phyloP scores from a whole-genome alignment of 2,329 filamentous ascomycete species.

The Thielaviopsis ethacetica region DNA sequence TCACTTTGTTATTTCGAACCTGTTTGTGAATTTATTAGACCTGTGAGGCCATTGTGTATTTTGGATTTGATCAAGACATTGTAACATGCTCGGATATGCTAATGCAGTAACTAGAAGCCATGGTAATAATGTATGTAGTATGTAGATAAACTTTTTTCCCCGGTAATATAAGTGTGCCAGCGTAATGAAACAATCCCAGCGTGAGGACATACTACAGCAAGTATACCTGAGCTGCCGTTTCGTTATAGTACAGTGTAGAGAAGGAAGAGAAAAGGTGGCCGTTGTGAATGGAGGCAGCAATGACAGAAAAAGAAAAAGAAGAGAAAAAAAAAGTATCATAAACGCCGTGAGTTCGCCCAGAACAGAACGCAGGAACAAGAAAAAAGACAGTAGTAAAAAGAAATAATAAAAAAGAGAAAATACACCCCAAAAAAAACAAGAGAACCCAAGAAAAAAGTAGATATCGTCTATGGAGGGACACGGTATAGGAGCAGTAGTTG shows the following conservation, averaged over 20 bases:
- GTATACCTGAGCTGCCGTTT: not conserved
- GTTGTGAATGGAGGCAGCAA: not conserved
- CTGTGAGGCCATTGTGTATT: conserved; percentile 2
- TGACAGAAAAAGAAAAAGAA: not conserved
- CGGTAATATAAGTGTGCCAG: not conserved
- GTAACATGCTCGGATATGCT: conserved; percentile 8
- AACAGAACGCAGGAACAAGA: conserved; percentile 1
- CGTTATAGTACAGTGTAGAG: not conserved
- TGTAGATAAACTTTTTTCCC: not conserved
- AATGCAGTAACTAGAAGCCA: conserved; percentile 3
- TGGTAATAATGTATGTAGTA: conserved; percentile 1
- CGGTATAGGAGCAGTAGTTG: not conserved
- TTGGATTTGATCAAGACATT: not conserved
- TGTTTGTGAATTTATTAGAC: not conserved
- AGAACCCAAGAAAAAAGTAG: not conserved
- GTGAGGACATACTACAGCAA: not conserved
- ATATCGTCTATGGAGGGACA: not conserved
- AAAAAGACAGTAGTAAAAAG: not conserved
- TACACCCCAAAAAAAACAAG: conserved; percentile 1
- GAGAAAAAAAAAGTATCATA: conserved; percentile 5
- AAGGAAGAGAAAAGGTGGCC: not conserved
- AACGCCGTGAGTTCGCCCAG: conserved; percentile 8
- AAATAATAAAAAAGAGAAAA: not conserved
- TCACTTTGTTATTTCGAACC: not conserved
- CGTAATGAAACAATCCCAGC: not conserved